Base-by-base conservation (phyloP, 768 basidiomycete species). In the Lactarius pseudohatsudake region DNA sequence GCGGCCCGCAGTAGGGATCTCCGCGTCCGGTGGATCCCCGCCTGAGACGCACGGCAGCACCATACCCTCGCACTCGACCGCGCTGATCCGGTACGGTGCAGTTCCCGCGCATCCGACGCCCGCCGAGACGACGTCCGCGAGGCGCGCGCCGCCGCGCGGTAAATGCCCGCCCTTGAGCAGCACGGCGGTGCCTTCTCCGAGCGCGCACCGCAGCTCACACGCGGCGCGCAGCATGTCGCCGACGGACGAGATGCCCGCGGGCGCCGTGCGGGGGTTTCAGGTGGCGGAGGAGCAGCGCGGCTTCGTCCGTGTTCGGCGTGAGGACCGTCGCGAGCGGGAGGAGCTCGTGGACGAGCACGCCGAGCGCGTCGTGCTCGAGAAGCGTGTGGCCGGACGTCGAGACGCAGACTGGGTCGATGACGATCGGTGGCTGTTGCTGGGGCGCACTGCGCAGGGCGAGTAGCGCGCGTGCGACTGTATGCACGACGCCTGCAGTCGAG, bases 321-420 rank as follows among this genome's bases (percentile, higher is more conserved):
- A 98, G 80, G 50, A 95, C 74, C 0, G 82, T 79, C 0, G 90
- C 80, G 20, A 91, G 77, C 0, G 93, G 92, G 58, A 96, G 83
- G 1, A 96, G 76, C n/a, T 87, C 81, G 0, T 76, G 64, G 8
- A 85, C 80, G 67, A 97, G 71, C 2, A 81, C 79, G 9, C 81
- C 74, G 62, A 95, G 72, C 0, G 95, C 93, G 13, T 85, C 82
- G 18, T 82, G 77, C 6, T 87, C 81, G 10, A 97, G 81, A 1
- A 98, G 81, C 8, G 81, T 85, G 72, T 95, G 91, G 2, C 94
- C 94, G 0, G 92, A 93, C 0, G 95, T 96, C 3, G 92, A 93
- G 1, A 96, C 91, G 72, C 88, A 94, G 11, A 98, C 94, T 0
- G 95, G 94, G 73, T 98, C 95, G 67, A 92, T 86, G 32, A 96